Conservation (phyloP, 2,329 filamentous ascomycete species). For the Ophiostoma sp. region DNA sequence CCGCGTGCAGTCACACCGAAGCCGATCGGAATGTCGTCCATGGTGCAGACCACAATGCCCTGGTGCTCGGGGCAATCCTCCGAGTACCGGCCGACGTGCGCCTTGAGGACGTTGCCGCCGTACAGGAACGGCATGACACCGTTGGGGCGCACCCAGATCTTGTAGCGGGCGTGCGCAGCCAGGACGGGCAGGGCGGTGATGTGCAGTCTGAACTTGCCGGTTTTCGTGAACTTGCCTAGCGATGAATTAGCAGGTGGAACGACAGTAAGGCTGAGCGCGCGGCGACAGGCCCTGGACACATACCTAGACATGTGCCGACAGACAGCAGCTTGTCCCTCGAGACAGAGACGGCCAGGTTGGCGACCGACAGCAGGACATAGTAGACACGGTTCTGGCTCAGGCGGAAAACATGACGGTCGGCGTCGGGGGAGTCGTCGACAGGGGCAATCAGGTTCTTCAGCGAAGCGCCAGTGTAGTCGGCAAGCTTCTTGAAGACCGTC, state of each 20-base stretch:
- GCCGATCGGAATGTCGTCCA: constrained; percentile 89
- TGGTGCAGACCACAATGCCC: constrained; percentile 81
- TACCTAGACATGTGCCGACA: constrained; percentile 77
- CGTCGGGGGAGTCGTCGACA: constrained; percentile 58
- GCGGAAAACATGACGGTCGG: constrained; percentile 80
- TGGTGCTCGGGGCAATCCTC: constrained; percentile 93
- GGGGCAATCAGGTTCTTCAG: constrained; percentile 79
- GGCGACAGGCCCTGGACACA: constrained; percentile 15
- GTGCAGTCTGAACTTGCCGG: constrained; percentile 90
- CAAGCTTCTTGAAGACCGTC: constrained; percentile 85
- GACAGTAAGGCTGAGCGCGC: no score
- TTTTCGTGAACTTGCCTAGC: constrained; percentile 88
- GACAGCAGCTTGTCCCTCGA: constrained; percentile 76
- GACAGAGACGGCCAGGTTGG: constrained; percentile 85
- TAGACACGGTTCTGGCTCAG: constrained; percentile 73
- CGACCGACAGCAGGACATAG: constrained; percentile 83
- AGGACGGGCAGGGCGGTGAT: constrained; percentile 84
- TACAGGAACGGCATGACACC: constrained; percentile 98
- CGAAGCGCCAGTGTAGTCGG: constrained; percentile 83
- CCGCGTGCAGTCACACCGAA: constrained; percentile 89
- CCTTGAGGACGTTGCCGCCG: constrained; percentile 76
- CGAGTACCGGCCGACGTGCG: constrained; percentile 69
- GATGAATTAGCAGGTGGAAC: not conserved
- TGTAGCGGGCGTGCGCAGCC: constrained; percentile 85
- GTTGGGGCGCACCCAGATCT: constrained; percentile 95